These are phyloP conservation scores for Leptodontidium sp. DNA, from an alignment of 2,329 filamentous ascomycete genomes.

Conservation along the genomic window DNA sequence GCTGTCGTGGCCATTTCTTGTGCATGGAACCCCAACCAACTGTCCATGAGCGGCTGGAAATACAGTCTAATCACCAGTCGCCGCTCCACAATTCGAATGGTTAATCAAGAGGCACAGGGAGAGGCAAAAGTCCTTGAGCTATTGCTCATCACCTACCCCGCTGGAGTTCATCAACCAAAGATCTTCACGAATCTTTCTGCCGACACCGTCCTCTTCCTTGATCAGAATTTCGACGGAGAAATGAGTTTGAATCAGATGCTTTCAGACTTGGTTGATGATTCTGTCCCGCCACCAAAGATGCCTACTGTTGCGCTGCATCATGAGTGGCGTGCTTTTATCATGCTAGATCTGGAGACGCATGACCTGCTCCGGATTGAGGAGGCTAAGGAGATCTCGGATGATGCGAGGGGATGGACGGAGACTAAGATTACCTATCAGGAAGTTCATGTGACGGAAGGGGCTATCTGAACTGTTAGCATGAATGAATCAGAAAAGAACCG, in stretches of 20 bases:
- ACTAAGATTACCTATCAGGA: slow-evolving; percentile 1
- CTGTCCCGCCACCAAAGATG: not conserved
- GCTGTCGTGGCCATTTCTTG: not conserved
- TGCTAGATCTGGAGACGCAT: not conserved
- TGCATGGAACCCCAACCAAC: not conserved
- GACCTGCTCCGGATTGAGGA: not conserved
- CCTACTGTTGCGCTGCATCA: not conserved
- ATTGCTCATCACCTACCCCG: not conserved
- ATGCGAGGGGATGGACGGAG: not conserved
- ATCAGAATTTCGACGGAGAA: not conserved
- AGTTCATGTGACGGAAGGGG: not conserved
- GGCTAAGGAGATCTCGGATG: not conserved
- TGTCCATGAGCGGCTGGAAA: not conserved
- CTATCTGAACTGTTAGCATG: too few relatives aligned
- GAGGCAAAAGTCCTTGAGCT: not conserved
- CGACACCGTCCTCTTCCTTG: not conserved
- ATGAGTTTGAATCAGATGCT: not conserved
- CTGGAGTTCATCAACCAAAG: not conserved
- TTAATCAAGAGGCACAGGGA: not conserved
- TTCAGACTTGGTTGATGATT: not conserved
- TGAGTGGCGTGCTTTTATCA: not conserved
- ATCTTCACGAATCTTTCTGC: not conserved
- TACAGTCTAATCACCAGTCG: not conserved
- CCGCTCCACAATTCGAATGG: not conserved
- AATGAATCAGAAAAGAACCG: too few relatives aligned